Conservation (phyloP, 352 stramenopile species). For the Pythium coloratum region DNA sequence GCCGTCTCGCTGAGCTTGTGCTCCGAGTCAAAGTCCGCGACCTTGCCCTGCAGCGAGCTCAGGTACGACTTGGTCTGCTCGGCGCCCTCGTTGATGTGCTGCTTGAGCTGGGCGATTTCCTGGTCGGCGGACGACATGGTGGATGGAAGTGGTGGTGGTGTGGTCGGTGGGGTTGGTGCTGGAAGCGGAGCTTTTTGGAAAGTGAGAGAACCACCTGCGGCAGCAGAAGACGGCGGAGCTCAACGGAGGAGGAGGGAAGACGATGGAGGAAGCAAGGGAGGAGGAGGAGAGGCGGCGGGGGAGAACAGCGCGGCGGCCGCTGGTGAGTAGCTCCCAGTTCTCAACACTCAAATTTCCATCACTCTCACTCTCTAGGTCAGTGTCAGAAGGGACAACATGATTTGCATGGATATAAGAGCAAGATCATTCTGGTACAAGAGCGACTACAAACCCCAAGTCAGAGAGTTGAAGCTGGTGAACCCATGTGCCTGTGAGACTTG, state of each 20-base stretch:
- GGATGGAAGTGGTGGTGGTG: not conserved
- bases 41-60: slow-evolving; percentile 32
- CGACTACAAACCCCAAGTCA: slow-evolving; percentile 17
- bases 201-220: slow-evolving; percentile 3
- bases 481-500: slow-evolving; percentile 4
- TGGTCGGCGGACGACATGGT: slow-evolving; percentile 9
- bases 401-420: slow-evolving; percentile 14
- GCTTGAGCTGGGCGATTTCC: slow-evolving; percentile 57
- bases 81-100: slow-evolving; percentile 58
- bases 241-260: not conserved
- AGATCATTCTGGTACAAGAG: slow-evolving; percentile 10
- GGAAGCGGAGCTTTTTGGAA: slow-evolving; percentile 10
- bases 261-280: not conserved
- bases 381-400: not conserved
- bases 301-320: not conserved
- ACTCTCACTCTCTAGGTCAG: too few relatives aligned
- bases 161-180: slow-evolving; percentile 9
- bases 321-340: not conserved
- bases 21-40: slow-evolving; percentile 56
- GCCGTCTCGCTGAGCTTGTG: slow-evolving; percentile 74
- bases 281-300: not conserved
- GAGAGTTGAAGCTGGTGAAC: not conserved
- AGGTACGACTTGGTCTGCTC: slow-evolving; percentile 73
- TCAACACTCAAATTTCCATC: too few relatives aligned
- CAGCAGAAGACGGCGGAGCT: not conserved